Conservation (phyloP, 192 early-diverging fungal genomes). For the Entomortierella chlamydospora region DNA sequence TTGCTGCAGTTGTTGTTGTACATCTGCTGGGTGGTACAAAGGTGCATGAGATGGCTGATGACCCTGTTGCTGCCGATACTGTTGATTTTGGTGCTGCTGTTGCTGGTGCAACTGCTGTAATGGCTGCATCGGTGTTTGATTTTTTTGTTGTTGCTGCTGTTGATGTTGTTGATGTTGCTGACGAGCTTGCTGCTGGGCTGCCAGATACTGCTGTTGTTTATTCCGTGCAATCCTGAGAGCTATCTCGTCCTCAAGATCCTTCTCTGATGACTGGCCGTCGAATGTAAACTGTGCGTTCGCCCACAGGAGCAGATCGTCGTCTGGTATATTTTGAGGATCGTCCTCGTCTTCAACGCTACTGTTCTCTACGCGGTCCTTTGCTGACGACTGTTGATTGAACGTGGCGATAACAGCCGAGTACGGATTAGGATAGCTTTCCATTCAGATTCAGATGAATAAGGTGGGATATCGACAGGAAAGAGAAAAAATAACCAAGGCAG, state of each 20-base stretch:
- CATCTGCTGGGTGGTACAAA: slow-evolving; percentile 22
- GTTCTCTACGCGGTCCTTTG: not conserved
- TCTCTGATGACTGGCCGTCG: slow-evolving; percentile 15
- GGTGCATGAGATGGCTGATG: slow-evolving; percentile 6
- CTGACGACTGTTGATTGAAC: slow-evolving; percentile 15
- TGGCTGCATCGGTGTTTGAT: not conserved
- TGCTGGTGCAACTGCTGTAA: slow-evolving; percentile 15
- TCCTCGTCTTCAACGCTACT: slow-evolving; percentile 14
- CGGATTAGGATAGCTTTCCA: slow-evolving; percentile 30
- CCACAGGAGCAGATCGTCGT: slow-evolving; percentile 50
- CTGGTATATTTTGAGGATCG: slow-evolving; percentile 38
- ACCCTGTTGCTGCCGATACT: slow-evolving; percentile 4
- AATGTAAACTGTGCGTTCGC: slow-evolving; percentile 39
- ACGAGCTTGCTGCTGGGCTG: slow-evolving; percentile 1
- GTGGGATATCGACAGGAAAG: not conserved
- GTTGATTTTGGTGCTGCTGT: not conserved
- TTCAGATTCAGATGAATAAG: not conserved
- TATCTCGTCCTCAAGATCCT: slow-evolving; percentile 25
- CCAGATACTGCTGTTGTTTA: slow-evolving; percentile 19
- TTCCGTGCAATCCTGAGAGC: slow-evolving; percentile 37
- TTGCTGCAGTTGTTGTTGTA: slow-evolving; percentile 43
- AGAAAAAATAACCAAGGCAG: not conserved
- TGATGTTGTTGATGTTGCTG: slow-evolving; percentile 12
- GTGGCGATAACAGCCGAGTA: slow-evolving; percentile 16
- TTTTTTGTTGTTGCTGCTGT: slow-evolving; percentile 15